Evolutionary conservation across 1,284 basidiomycete genomes (phyloP), one percentile per base, ranked within the genome.

Genomic region (Pseudozyma sp.): DNA sequence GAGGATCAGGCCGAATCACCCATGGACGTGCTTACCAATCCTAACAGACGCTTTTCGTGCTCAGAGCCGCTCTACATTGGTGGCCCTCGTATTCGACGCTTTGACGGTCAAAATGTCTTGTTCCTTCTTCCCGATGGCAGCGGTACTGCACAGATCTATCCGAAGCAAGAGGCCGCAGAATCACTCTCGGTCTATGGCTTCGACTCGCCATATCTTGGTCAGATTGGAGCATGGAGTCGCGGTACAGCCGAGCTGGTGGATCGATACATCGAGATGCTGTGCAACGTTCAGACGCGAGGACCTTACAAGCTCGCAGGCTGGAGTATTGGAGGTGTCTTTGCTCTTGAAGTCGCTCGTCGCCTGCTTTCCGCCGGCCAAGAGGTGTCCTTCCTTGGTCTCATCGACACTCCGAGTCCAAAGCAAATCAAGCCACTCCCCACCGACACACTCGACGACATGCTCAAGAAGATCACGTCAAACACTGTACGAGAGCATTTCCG

Each of bases 291-390:
- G 45, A 44, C 47, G 7, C 51, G 25, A 25, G 69, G 64, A 21
- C 73, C 73, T 9, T 71, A 67, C 52, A 56, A 53, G 36, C 54
- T 76, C 1, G 73, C 56, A 10, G 73, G 73, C 12, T 76, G 73
- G 73, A 76, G 73, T 58, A 76, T 76, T 39, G 73, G 73, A 52
- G 73, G 73, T n/a, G 39, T 76, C 25, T 57, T 76, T 49, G 73
- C 69, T 0, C 58, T 76, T 10, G 64, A 76, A 52, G 64, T 71
- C 6, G 60, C 62, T 6, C 63, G 68, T 7, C 64, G 55, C 2
- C 64, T 76, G 1, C 63, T 71, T 10, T 68, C 60, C 12, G 44
- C 48, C 19, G 73, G 69, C 10, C 60, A 71, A 35, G 48, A 61
- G 21, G 64, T 76, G n/a, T 34, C 40, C 0, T 62, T 65, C 10